These are phyloP conservation scores for Sextonia rubra DNA, from an alignment of 164 flowering plant genomes.

Conservation along the genomic window DNA sequence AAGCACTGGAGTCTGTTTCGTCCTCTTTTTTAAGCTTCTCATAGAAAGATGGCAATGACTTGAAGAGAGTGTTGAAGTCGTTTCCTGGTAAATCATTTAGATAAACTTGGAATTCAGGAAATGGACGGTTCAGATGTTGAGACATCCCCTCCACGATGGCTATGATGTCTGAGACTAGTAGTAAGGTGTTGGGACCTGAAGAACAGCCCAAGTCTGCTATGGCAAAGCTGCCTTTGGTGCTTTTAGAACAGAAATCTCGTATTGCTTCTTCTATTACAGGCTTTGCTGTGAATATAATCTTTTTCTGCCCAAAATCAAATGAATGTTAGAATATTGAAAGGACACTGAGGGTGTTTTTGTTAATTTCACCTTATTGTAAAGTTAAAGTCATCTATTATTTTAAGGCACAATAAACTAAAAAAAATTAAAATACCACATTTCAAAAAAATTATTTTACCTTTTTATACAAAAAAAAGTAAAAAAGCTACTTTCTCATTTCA, in stretches of 20 bases:
- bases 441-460: too few species aligned
- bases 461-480: too few species aligned
- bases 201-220: constrained; percentile 75
- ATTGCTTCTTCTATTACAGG: constrained; percentile 39
- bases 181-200: constrained; percentile 63
- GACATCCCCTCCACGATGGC: constrained; percentile 15
- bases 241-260: constrained; percentile 21
- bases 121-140: not conserved
- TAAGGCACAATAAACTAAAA: too few species aligned
- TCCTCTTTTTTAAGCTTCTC: constrained; percentile 15
- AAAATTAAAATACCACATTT: too few species aligned
- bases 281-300: constrained; percentile 1
- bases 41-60: constrained; percentile 26
- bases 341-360: too few species aligned
- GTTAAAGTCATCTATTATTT: too few species aligned
- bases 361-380: too few species aligned
- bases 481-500: too few species aligned
- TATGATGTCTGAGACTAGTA: constrained; percentile 29
- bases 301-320: not conserved
- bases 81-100: constrained; percentile 52
- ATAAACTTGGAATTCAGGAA: constrained; percentile 38
- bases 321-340: not conserved
- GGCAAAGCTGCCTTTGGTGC: constrained; percentile 14
- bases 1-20: constrained; percentile 19
- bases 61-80: constrained; percentile 53